Base-by-base conservation (phyloP, 192 early-diverging fungal genomes). In the Thamnidium elegans region DNA sequence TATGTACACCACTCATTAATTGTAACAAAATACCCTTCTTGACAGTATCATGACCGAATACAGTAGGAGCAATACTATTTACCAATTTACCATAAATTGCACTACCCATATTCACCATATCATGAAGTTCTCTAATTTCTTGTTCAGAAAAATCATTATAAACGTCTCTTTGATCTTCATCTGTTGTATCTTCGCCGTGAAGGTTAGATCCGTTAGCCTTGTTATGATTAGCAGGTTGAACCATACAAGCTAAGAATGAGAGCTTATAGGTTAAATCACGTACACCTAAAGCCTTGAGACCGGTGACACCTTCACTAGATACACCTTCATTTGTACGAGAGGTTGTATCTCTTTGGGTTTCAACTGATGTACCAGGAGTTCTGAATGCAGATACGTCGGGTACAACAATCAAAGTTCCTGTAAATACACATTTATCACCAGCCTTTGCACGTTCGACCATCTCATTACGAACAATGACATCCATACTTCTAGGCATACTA, bases 11-110 rank as follows among this genome's bases (percentile, higher is more conserved):
- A 45, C 97, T 95, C 63, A 97, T 79, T 44, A 98, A 72, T 76
- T 99, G 96, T 58, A 99, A 78, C 62, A 99, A 72, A 39, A 99
- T 77, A 34, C 95, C 96, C 61, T 96, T 94, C 79, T 99, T 99
- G 50, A 99, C 89, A 58, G 91, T 91, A 43, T 94, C 90, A 72
- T 99, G 94, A 1, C 92, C 94, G 74, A 92, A 97, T 50, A 97
- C 91, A 58, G 88, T 90, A 7, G 95, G 94, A 15, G 95, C 91
- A 43, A 99, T 84, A 66, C 89, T 91, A 55, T 79, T 74, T 8
- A 92, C 88, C 52, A 98, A 75, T 63, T 89, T 91, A 52, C 85
- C 74, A 67, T 94, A 93, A 39, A 95, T 81, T 19, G 72, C 74
- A 44, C 77, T 63, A 53, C 89, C 84, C 58, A 74, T 53, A 3